Base-by-base conservation (phyloP, 192 early-diverging fungal species). In the Gaertneriomyces semiglobifer region DNA sequence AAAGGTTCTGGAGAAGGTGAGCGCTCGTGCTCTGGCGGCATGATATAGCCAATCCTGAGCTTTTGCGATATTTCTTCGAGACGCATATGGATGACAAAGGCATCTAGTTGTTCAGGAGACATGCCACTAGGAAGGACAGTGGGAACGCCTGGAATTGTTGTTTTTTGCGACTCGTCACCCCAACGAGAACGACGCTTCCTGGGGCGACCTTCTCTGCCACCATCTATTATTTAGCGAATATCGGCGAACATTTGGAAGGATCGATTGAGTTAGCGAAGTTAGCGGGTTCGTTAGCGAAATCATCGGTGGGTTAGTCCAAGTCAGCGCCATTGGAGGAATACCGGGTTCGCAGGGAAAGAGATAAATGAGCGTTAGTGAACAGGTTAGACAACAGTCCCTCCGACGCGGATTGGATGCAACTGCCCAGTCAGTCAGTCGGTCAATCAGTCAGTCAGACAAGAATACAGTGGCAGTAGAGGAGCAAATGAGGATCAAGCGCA, bases 1-100 rank as follows among this genome's bases (percentile, higher is more conserved):
- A 82, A 77, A 14, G 96, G 96, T 70, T 90, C 87, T 20, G 96
- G 96, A 47, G 96, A 98, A n/a, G 88, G 88, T n/a, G 96, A 98
- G 74, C 96, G 84, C 47, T 89, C 84, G 25, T 77, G 72, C 60
- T 92, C 90, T 4, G 78, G 63, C n/a, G 96, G 96, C 43, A 95
- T 79, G 45, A 88, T 85, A 72, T 96, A 90, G 19, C 92, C 92
- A 47, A 75, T 88, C 19, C 88, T 81, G 16, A 98, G 77, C 72
- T 89, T 88, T 38, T 86, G 78, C 39, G 85, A 85, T 55, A 97
- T 93, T 73, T 98, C 94, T 68, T 98, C 93, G 53, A 98, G 81
- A n/a, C 92, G 79, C 62, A 94, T 77, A 64, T 91, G 86, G 12
- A 95, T 82, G 38, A 89, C 66, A 79, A 88, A 93, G 45, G 77